A percentile compares a stretch with the other conserved stretches of the same genome.
These are phyloP conservation scores for Yamadazyma paraphyllophila DNA, from an alignment of 805 yeast species.

Conservation along the genomic window DNA sequence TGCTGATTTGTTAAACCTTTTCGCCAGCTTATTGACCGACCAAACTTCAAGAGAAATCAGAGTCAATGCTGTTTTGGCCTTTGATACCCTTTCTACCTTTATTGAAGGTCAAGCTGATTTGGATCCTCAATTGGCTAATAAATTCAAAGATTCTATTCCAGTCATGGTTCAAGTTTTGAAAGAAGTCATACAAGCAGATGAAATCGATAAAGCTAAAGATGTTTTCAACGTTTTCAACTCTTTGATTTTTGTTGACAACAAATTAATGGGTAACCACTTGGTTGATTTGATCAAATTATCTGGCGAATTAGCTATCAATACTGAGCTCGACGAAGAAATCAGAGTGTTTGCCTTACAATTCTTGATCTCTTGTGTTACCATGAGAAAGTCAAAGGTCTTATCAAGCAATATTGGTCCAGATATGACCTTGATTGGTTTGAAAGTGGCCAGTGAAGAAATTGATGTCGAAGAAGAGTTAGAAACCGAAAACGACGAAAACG, in stretches of 20 bases:
- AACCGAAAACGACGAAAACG: conserved; percentile 85
- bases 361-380: conserved; percentile 71
- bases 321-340: conserved; percentile 69
- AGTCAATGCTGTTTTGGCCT: conserved; percentile 76
- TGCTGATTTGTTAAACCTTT: conserved; percentile 67
- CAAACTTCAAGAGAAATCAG: conserved; percentile 69
- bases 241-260: conserved; percentile 71
- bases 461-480: conserved; percentile 77
- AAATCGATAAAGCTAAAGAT: conserved; percentile 66
- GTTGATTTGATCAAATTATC: conserved; percentile 67
- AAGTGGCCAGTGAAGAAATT: conserved; percentile 70
- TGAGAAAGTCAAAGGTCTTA: conserved; percentile 76
- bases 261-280: conserved; percentile 73
- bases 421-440: conserved; percentile 68
- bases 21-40: conserved; percentile 62
- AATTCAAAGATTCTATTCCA: conserved; percentile 70
- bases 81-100: conserved; percentile 66
- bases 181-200: conserved; percentile 68
- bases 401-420: conserved; percentile 82
- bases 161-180: conserved; percentile 77
- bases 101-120: conserved; percentile 60
- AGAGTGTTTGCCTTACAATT: conserved; percentile 83
- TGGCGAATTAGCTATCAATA: conserved; percentile 70
- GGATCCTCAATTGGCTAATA: conserved; percentile 41
- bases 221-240: conserved; percentile 85